Evolutionary conservation across 768 basidiomycete genomes (phyloP).

Genomic region (Megacollybia marginata): DNA sequence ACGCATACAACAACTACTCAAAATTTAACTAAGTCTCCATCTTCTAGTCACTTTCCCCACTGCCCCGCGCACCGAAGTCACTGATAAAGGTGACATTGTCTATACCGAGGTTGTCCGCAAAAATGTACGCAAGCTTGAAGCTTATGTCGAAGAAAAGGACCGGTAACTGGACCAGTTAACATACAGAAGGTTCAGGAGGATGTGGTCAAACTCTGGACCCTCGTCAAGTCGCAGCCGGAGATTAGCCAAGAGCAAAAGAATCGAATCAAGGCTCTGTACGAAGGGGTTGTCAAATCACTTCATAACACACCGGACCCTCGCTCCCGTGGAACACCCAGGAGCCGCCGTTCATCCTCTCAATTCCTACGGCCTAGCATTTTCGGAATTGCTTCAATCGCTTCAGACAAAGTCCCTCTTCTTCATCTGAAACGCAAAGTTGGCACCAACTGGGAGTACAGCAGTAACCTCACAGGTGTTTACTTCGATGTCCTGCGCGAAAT

Average conservation of each 20-base stretch:
- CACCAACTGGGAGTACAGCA: too few relatives aligned
- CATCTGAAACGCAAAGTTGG: conserved; percentile 97
- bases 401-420: conserved; percentile 89
- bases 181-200: conserved; percentile 98
- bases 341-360: too few relatives aligned
- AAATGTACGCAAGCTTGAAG: conserved; percentile 94
- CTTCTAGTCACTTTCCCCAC: conserved; percentile 99
- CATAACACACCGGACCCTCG: too few relatives aligned
- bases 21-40: conserved; percentile 91
- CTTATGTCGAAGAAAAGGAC: conserved; percentile 97
- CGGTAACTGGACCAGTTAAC: conserved; percentile 76
- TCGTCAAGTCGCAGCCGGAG: too few relatives aligned
- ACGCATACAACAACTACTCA: conserved; percentile 84
- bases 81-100: too few relatives aligned
- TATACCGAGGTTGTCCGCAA: too few relatives aligned
- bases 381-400: conserved; percentile 59
- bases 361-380: conserved; percentile 80
- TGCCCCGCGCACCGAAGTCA: conserved; percentile 92
- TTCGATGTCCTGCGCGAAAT: conserved; percentile 97
- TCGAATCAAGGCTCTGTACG: too few relatives aligned
- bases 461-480: conserved; percentile 88
- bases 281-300: too few relatives aligned
- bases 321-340: too few relatives aligned
- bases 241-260: too few relatives aligned
- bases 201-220: conserved; percentile 93